Evolutionary conservation across 495 filamentous ascomycete genomes (phyloP), one percentile per base, ranked within the genome.

Genomic region (Neurospora sp.): DNA sequence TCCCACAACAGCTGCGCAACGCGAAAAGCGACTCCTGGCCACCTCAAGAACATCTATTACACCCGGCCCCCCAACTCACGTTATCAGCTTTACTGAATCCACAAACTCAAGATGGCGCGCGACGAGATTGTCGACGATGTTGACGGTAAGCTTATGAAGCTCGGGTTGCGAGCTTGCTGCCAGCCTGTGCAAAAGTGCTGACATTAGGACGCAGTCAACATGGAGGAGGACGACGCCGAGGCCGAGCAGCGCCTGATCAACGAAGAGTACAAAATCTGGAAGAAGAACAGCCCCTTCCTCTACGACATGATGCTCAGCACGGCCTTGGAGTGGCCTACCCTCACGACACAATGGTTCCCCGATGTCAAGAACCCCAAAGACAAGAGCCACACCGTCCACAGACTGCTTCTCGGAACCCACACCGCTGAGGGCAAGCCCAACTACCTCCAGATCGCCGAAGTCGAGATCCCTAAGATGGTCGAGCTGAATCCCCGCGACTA

Each of bases 211-310:
- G 27, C 78, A 88, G 86, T 85, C 83, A 87, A 82, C 71, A 85
- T 82, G 79, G 84, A 90, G 73, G 86, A 89, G 75, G 91, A 93
- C 71, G 92, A 94, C 73, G 87, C 89, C 78, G 89, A 90, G 39
- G 88, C 82, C 72, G 85, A 86, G 76, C 85, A 97, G 79, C 93
- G 96, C 82, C 90, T 96, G 69, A 92, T 98, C 82, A 99, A 99
- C 76, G 96, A 99, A 86, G 96, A 98, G 83, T 99, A 99, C 88
- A 99, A 99, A 81, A 97, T 93, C 75, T 99, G 96, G 96, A 99
- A 99, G 87, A 99, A 99, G 88, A 98, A 98, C 83, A 92, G 93
- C 75, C 94, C 95, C 4, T 98, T 98, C 82, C 92, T 99, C 76
- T 99, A 99, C 82, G 96, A 98, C 78, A 90, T 97, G 87, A 94